Base-by-base conservation (phyloP, 1,284 basidiomycete genomes). In the Trametes hirsuta region DNA sequence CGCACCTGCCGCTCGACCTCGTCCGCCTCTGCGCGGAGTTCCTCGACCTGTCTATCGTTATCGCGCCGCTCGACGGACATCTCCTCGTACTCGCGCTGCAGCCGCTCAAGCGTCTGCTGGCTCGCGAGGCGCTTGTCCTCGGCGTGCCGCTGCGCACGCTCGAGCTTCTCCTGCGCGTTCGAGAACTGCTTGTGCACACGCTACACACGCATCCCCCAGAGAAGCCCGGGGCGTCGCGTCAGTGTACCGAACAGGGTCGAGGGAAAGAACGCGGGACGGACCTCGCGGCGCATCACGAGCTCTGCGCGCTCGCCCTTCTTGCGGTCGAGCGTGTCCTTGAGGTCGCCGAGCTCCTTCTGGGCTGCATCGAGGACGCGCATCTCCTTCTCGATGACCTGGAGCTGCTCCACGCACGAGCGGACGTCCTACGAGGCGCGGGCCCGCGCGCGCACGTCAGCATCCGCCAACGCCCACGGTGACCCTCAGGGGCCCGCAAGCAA, bases 151-250 rank as follows among this genome's bases (percentile, higher is more conserved):
- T 90, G 85, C 2, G 89, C 87, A 18, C 90, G 84, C 55, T 87
- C 84, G 9, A 93, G 79, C 71, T 91, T 93, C 64, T 92, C 88
- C 46, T 84, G 81, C 3, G 93, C 92, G 68, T 94, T 92, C 8
- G 79, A 74, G 9, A 91, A 76, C 70, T 94, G 93, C 62, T 87
- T 86, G 63, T 84, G 79, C 18, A 91, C 83, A 53, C 92, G 89
- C 90, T 95, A 64, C 14, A 40, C 3, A 47, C 49, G 40, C 18
- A 18, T 18, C 18, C n/a, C 15, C 30, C 30, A 30, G 30, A 30
- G 8, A 30, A 30, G 30, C 30, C 18, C 30, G 8, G 8, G 8
- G 8, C 30, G 30, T 30, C 30, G 30, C 30, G 30, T 30, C 30
- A 8, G 8, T n/a, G 34, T 5, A 46, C 55, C 40, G 55, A 25